These are phyloP conservation scores for Tripterygium wilfordii DNA, from an alignment of 177 flowering plant species.

Conservation along the genomic window DNA sequence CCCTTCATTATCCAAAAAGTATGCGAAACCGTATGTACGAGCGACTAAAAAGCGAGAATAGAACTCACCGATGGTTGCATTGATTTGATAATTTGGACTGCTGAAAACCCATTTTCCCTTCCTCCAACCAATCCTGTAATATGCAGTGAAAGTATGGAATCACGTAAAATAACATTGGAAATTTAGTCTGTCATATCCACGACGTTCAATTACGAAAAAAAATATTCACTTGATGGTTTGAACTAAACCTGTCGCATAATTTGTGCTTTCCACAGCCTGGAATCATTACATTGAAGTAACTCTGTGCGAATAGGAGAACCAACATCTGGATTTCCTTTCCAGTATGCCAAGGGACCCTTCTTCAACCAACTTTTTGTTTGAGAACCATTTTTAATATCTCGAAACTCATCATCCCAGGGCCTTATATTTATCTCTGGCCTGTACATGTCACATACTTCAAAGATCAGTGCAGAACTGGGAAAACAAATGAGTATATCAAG, in stretches of 20 bases:
- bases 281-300: constrained; percentile 53
- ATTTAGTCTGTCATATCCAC: too few species aligned
- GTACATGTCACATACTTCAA: too few species aligned
- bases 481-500: too few species aligned
- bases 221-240: neutral
- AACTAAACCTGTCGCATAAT: constrained; percentile 66
- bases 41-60: too few species aligned
- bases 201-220: too few species aligned
- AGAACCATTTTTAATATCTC: constrained; percentile 61
- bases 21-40: too few species aligned
- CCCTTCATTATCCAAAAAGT: too few species aligned
- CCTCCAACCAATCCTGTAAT: constrained; percentile 83
- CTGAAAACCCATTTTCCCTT: constrained; percentile 55
- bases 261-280: constrained; percentile 60
- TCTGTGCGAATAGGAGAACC: constrained; percentile 46
- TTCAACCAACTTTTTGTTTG: constrained; percentile 39
- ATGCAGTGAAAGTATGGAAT: too few species aligned
- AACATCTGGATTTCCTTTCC: constrained; percentile 93
- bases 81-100: constrained; percentile 77
- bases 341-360: constrained; percentile 52
- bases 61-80: constrained; percentile 63
- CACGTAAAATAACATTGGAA: too few species aligned
- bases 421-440: constrained; percentile 73
- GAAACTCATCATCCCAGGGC: constrained; percentile 75
- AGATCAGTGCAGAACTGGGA: too few species aligned